Evolutionary conservation across 163 green algal genomes (phyloP).

Genomic region (Trebouxia gelatinosa): DNA sequence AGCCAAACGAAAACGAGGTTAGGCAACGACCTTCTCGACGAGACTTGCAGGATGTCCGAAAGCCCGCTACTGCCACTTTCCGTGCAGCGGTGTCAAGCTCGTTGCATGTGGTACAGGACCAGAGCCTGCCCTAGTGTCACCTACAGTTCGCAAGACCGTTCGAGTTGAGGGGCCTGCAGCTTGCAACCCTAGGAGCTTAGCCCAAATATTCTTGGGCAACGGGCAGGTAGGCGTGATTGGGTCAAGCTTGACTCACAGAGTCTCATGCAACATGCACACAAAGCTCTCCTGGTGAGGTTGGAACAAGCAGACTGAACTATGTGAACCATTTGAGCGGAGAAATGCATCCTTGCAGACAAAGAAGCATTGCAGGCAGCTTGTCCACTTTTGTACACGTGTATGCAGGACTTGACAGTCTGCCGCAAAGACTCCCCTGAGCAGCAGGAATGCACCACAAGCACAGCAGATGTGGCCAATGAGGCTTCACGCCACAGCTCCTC

Average conservation of each 20-base stretch:
- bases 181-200: conserved; percentile 1
- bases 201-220: conserved; percentile 10
- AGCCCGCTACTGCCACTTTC: too few species aligned
- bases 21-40: too few species aligned
- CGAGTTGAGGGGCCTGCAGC: neutral
- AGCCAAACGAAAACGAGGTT: conserved; percentile 17
- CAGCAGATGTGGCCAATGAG: neutral
- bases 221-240: conserved; percentile 24
- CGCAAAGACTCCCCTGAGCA: conserved; percentile 8
- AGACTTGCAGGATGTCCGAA: neutral
- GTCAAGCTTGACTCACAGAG: too few species aligned
- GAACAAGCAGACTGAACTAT: too few species aligned
- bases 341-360: too few species aligned
- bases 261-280: too few species aligned
- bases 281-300: too few species aligned
- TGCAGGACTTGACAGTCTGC: conserved; percentile 11
- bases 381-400: too few species aligned
- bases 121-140: conserved; percentile 9
- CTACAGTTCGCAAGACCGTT: neutral
- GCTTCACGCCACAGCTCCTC: too few species aligned
- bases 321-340: too few species aligned
- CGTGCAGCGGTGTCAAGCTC: neutral
- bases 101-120: neutral
- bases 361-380: too few species aligned
- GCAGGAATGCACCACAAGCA: conserved; percentile 3